These are phyloP conservation scores for Tetrahymena thermophila DNA, from an alignment of 73 alveolate genomes.

Conservation along the genomic window DNA sequence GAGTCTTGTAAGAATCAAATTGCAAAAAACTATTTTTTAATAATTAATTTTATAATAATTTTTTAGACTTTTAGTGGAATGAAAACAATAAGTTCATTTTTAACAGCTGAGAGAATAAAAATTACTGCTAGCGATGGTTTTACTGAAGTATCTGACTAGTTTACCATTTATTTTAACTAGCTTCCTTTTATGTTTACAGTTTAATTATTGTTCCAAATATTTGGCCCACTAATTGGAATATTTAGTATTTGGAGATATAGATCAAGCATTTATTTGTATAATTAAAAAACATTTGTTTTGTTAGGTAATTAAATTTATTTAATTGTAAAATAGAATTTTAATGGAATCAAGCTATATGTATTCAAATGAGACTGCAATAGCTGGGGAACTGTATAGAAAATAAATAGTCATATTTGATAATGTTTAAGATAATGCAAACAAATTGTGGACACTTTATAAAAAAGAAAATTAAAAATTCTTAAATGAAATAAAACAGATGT, in stretches of 20 bases:
- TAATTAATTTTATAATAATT: neutral
- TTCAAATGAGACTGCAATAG: neutral
- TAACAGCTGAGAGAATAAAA: neutral
- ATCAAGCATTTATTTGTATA: neutral
- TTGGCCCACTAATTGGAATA: neutral
- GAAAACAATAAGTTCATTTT: neutral
- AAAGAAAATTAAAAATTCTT: neutral
- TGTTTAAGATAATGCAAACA: neutral
- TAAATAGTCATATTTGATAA: neutral
- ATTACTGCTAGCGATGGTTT: neutral
- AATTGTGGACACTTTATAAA: neutral
- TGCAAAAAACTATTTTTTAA: neutral
- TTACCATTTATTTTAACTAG: neutral
- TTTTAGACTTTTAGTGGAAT: neutral
- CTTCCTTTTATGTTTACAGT: neutral
- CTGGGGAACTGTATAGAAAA: neutral
- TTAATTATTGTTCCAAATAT: neutral
- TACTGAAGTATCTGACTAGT: neutral
- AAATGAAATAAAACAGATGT: neutral
- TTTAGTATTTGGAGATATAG: neutral
- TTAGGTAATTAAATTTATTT: neutral
- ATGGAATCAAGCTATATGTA: neutral
- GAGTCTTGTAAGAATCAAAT: neutral
- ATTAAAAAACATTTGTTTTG: too few species aligned
- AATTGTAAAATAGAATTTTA: neutral